These are phyloP conservation scores for Aspergillus sojae DNA, from an alignment of 2,329 filamentous ascomycete genomes.

Conservation along the genomic window DNA sequence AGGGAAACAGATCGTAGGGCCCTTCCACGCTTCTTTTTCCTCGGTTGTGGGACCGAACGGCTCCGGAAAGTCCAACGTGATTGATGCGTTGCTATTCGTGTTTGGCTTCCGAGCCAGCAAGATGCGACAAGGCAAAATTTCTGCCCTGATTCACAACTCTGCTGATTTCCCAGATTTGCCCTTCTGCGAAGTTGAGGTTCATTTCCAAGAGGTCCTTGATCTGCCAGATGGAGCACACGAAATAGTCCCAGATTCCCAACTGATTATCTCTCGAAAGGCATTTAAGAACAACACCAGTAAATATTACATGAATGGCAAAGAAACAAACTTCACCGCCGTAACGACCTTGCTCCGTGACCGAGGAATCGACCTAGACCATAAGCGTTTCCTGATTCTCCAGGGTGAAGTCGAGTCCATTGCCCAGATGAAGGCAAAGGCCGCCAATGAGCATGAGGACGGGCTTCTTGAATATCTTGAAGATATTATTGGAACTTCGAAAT, in stretches of 20 bases:
- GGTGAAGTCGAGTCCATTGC: slow-evolving; percentile 98
- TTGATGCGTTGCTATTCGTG: slow-evolving; percentile 97
- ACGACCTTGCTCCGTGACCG: slow-evolving; percentile 83
- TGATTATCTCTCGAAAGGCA: slow-evolving; percentile 86
- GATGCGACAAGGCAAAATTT: slow-evolving; percentile 98
- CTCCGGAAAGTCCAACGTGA: slow-evolving; percentile 98
- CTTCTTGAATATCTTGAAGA: slow-evolving; percentile 96
- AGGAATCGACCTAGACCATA: slow-evolving; percentile 95
- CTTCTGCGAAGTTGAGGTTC: slow-evolving; percentile 92
- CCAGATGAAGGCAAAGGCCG: slow-evolving; percentile 98
- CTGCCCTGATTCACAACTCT: slow-evolving; percentile 95
- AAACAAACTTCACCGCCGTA: slow-evolving; percentile 89
- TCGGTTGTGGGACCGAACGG: slow-evolving; percentile 98
- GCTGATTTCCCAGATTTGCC: slow-evolving; percentile 82
- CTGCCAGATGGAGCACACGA: slow-evolving; percentile 73
- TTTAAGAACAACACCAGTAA: slow-evolving; percentile 99
- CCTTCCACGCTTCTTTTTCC: slow-evolving; percentile 95
- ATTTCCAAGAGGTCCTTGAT: slow-evolving; percentile 95
- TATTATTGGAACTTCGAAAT: slow-evolving; percentile 98
- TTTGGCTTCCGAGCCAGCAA: slow-evolving; percentile 99
- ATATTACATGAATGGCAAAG: slow-evolving; percentile 91
- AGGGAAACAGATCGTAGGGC: slow-evolving; percentile 89
- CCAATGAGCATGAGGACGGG: slow-evolving; percentile 92
- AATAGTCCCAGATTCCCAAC: slow-evolving; percentile 77
- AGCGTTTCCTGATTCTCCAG: slow-evolving; percentile 94